Evolutionary conservation across 2,329 filamentous ascomycete species (phyloP).

Genomic region (Fusarium proliferatum): DNA sequence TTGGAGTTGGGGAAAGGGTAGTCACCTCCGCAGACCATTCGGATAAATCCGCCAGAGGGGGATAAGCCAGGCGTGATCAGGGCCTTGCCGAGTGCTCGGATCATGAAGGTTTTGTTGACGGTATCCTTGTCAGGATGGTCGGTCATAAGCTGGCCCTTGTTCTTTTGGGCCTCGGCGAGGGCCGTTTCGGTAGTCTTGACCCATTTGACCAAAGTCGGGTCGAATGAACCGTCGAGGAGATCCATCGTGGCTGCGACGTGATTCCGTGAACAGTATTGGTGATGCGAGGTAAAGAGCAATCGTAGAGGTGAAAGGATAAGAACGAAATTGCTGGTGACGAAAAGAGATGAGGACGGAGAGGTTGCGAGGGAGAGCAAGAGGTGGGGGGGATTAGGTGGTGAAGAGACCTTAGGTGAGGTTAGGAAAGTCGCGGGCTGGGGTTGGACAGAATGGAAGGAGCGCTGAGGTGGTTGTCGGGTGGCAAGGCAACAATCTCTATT

Average conservation of each 20-base stretch:
- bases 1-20: neutral
- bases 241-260: neutral
- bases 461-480: neutral
- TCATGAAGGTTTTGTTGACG: accelerated
- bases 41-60: neutral
- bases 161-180: neutral
- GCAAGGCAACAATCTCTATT: neutral
- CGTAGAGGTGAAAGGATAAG: neutral
- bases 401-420: neutral
- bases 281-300: neutral
- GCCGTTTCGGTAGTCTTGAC: neutral
- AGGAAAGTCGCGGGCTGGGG: neutral
- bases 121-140: neutral
- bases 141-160: neutral
- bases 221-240: neutral
- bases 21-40: neutral
- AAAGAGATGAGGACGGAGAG: neutral
- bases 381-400: neutral
- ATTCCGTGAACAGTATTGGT: accelerated
- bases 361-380: neutral
- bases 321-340: neutral
- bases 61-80: neutral
- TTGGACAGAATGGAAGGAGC: neutral
- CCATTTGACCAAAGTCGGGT: neutral
- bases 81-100: neutral